phyloP scores from a whole-genome alignment of 2,329 filamentous ascomycete genomes.

The Parasarocladium wereldwijsianum region DNA sequence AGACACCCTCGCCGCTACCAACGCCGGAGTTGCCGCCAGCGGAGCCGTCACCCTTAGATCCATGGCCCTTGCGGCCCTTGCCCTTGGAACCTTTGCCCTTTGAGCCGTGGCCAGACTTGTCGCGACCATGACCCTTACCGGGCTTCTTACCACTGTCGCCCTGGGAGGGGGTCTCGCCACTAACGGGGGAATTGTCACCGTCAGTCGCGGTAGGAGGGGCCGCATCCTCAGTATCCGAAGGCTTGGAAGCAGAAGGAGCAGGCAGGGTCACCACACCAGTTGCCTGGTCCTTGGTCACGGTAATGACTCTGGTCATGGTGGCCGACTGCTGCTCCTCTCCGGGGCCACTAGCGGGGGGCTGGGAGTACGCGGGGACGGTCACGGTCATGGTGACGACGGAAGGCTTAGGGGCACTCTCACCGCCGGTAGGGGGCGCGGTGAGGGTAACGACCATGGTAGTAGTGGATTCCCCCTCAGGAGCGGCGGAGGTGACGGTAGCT shows the following conservation, averaged over 20 bases:
- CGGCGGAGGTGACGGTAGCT: no score
- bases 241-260: not conserved
- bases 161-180: no score
- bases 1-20: not conserved
- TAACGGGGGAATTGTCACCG: no score
- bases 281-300: not conserved
- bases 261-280: constrained; percentile 2
- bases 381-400: constrained; percentile 2
- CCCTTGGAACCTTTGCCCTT: no score
- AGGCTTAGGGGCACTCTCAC: not conserved
- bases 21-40: not conserved
- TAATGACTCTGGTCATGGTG: not conserved
- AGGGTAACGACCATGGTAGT: constrained; percentile 3
- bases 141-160: no score
- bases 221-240: not conserved
- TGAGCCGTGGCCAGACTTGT: no score
- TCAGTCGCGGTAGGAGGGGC: not conserved
- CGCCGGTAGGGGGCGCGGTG: constrained; percentile 1
- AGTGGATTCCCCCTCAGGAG: no score
- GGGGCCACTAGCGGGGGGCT: not conserved
- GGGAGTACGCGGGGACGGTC: not conserved
- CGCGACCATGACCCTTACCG: not conserved
- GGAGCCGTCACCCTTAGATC: no score
- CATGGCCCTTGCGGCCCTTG: no score
- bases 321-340: not conserved